A percentile compares a stretch with the other conserved stretches of the same genome.
Conservation (phyloP, 2,329 filamentous ascomycete species). For the Ophiostoma perfectum region DNA sequence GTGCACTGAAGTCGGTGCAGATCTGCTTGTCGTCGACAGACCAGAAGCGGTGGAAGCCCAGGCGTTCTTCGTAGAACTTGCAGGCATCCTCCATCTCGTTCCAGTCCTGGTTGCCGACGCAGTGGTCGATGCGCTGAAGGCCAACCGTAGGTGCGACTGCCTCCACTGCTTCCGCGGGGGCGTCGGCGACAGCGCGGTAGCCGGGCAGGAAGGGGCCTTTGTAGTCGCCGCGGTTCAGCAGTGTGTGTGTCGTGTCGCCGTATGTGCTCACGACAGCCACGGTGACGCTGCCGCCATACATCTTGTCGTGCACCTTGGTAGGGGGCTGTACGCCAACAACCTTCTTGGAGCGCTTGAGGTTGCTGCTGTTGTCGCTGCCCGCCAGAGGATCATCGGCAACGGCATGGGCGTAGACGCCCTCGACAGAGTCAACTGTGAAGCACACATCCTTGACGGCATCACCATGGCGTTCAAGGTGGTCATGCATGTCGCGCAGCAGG, state of each 20-base stretch:
- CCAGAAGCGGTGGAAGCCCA: conserved; percentile 97
- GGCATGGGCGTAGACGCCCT: conserved; percentile 70
- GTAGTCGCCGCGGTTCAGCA: conserved; percentile 70
- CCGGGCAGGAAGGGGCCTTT: conserved; percentile 76
- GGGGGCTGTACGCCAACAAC: conserved; percentile 55
- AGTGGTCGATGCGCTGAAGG: conserved; percentile 82
- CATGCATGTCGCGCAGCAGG: conserved; percentile 68
- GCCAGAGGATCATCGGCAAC: conserved; percentile 53
- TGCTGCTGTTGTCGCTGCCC: not conserved
- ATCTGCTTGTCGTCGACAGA: conserved; percentile 90
- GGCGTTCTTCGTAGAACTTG: conserved; percentile 75
- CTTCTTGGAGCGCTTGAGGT: not conserved
- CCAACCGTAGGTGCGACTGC: conserved; percentile 51
- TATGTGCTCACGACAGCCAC: conserved; percentile 84
- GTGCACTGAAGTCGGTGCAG: conserved; percentile 83
- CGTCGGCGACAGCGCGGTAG: conserved; percentile 55
- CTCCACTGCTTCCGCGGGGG: conserved; percentile 39
- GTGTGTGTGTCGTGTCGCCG: conserved; percentile 89
- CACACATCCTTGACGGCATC: conserved; percentile 94
- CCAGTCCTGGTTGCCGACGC: conserved; percentile 96
- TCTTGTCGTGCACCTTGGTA: conserved; percentile 47
- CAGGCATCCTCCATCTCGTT: conserved; percentile 69
- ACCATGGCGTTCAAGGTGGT: conserved; percentile 78
- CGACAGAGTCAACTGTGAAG: conserved; percentile 87
- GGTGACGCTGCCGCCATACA: conserved; percentile 63